Base-by-base conservation (phyloP, 148 eudicot genomes). In the Persicaria maculosa region DNA sequence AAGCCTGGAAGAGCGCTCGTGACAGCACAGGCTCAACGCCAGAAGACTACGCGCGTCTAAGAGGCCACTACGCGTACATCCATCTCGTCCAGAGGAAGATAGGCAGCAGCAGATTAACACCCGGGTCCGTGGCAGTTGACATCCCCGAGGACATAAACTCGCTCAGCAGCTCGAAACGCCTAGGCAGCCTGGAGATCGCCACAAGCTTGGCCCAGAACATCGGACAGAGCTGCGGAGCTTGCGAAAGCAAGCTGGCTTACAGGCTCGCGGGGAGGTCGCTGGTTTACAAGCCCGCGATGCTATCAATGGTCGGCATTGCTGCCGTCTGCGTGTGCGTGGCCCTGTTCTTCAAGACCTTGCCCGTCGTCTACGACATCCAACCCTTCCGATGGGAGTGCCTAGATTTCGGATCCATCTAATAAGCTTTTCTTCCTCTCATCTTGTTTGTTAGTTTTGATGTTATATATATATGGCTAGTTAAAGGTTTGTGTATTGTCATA, bases 321-420 rank as follows among this genome's bases (percentile, higher is more conserved):
- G 96, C 97, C 20, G 93, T 88, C 15, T 90, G 97, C n/a, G 92
- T 92, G 4, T 90, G 97, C 40, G 89, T 84, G 62, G 97, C 96
- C 54, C 85, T 92, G 73, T 83, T 88, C 71, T 92, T 92, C 90
- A 88, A 88, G 72, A 86, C 90, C 79, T 87, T 88, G 61, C 97
- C 97, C 6, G 82, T 86, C 47, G 97, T 78, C 50, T 85, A 83
- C 47, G 87, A 79, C 71, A 81, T 83, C 83, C 76, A 74, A 52
- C 97, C 96, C 31, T 90, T 92, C 85, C 86, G 90, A 55, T 92
- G 97, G 97, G 97, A 90, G 47, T 58, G 53, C 1, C 77, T 92
- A 70, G 75, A 84, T 59, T 92, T 80, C 77, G 97, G 96, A 50
- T 77, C 92, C 44, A 86, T 50, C 16, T 83, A 5, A 67, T 31